Percentiles rank a stretch among this genome's conserved stretches.
Conservation (phyloP, 495 filamentous ascomycete genomes). For the Penicillium robsamsonii region DNA sequence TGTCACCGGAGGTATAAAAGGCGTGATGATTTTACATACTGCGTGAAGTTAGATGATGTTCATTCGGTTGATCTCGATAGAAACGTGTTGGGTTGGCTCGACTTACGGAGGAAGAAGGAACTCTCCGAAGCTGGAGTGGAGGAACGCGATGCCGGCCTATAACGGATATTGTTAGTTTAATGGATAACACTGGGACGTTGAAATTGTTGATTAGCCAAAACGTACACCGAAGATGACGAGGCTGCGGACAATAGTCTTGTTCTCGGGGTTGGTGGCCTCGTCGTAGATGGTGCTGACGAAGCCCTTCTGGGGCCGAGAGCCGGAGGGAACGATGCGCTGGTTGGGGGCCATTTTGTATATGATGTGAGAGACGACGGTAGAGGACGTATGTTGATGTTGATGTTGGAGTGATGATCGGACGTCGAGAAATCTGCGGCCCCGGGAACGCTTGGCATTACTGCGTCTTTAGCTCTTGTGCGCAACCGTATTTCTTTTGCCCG, state of each 20-base stretch:
- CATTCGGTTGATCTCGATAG: neutral
- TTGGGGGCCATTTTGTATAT: slow-evolving; percentile 41
- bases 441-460: slow-evolving; percentile 40
- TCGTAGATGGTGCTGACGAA: slow-evolving; percentile 55
- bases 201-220: slow-evolving; percentile 10
- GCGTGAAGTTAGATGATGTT: slow-evolving; percentile 6
- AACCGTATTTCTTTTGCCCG: slow-evolving; percentile 39
- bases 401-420: slow-evolving; percentile 20
- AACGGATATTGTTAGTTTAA: slow-evolving; percentile 20
- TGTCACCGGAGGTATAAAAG: slow-evolving; percentile 8
- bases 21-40: slow-evolving; percentile 28
- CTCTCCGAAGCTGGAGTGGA: slow-evolving; percentile 72
- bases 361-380: slow-evolving; percentile 9
- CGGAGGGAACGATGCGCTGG: slow-evolving; percentile 39
- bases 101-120: slow-evolving; percentile 71
- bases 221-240: slow-evolving; percentile 71
- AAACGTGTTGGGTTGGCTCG: neutral
- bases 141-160: slow-evolving; percentile 70
- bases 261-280: slow-evolving; percentile 67
- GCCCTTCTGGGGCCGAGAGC: slow-evolving; percentile 44
- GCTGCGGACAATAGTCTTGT: slow-evolving; percentile 71
- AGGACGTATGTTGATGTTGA: slow-evolving; percentile 9
- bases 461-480: slow-evolving; percentile 34
- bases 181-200: neutral
- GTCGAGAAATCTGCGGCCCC: slow-evolving; percentile 45